Evolutionary conservation across 352 stramenopile species (phyloP), one percentile per base, ranked within the genome.

Genomic region (Phytophthora tubulina): DNA sequence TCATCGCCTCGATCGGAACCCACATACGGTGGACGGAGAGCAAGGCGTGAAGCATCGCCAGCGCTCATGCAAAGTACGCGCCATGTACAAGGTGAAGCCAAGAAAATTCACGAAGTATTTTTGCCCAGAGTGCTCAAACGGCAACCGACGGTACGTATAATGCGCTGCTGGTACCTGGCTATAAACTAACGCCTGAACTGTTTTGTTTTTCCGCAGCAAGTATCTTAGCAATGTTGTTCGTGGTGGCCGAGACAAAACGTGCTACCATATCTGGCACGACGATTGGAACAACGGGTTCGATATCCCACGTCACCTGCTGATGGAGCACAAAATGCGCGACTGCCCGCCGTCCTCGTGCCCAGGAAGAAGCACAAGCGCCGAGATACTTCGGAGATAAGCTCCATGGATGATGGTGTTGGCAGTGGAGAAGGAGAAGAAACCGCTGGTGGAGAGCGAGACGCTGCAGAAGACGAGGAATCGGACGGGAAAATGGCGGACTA

Each of bases 211-310:
- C 21, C 35, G 31, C 4, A 66, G 58, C 35, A 66, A 66, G 27
- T 55, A 58, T 11, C 31, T 58, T 11, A 52, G 36, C 36, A 66
- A 58, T 21, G 46, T 56, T 36, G 46, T 17, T 2, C 58, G 46
- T 27, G 57, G 56, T 1, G 46, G 36, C 6, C 4, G 21, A 35
- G 11, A 4, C 0, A 58, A 66, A n/a, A 51, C 36, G 0, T 58
- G 58, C 30, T 66, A 52, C 13, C 32, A 21, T 21, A 21, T 21
- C 21, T 21, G 21, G 21, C 21, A 21, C 21, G 21, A 21, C 21
- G 21, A 21, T 42, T 21, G 46, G 7, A 36, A 36, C 46, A 36
- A 53, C 11, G 49, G 49, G 5, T 42, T 32, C 5, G 9, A 31
- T 31, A 50, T 50, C 17, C 44, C 44, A 6, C 44, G 11, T 6